Conservation (phyloP, 73 alveolate species). For the Blepharisma japonicum region DNA sequence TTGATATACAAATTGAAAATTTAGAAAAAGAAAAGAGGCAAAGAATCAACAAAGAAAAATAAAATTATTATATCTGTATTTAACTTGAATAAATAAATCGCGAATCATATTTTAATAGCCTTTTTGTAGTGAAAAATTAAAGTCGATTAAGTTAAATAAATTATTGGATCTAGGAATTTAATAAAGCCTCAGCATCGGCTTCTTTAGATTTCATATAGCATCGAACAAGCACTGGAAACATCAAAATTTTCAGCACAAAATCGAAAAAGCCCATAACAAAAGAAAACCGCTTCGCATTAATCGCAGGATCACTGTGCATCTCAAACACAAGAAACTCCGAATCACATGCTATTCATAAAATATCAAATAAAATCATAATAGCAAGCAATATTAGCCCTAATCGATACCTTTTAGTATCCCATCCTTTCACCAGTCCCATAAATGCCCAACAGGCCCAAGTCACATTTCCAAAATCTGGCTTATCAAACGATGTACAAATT, state of each 20-base stretch:
- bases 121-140: too few relatives aligned
- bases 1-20: too few relatives aligned
- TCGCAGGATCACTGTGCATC: not conserved
- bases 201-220: not conserved
- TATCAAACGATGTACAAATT: not conserved
- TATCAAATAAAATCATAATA: not conserved
- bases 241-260: not conserved
- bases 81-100: too few relatives aligned
- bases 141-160: too few relatives aligned
- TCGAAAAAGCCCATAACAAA: conserved; percentile 10
- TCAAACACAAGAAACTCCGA: not conserved
- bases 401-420: too few relatives aligned
- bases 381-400: too few relatives aligned
- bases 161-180: not conserved
- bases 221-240: not conserved
- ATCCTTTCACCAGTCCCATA: not conserved
- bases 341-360: not conserved
- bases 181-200: not conserved
- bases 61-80: too few relatives aligned
- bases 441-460: conserved; percentile 22
- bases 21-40: too few relatives aligned
- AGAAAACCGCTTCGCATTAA: not conserved
- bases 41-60: too few relatives aligned
- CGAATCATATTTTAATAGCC: too few relatives aligned
- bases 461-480: conserved; percentile 12